Base-by-base conservation (phyloP, 306 rosid species). In the Hippophae rhamnoides region DNA sequence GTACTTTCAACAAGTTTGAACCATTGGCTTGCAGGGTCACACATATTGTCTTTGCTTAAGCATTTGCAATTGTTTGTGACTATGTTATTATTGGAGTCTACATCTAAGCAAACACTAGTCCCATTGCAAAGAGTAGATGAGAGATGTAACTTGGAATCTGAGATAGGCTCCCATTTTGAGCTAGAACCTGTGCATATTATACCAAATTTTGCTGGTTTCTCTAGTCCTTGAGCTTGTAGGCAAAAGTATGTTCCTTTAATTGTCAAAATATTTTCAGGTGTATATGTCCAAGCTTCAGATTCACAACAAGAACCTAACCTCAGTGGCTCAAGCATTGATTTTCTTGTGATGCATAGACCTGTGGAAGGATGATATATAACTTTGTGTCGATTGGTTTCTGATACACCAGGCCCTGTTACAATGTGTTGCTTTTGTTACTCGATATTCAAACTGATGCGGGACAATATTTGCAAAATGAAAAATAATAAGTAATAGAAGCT, bases 21-120 rank as follows among this genome's bases (percentile, higher is more conserved):
- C 98, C 96, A 87, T 46, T 92, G 98, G 77, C 82, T 85, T 38
- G 43, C 78, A 0, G 96, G 96, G 74, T 87, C 86, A 13, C 98
- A 90, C 5, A 61, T 14, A 1, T 8, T 52, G 43, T 85, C 95
- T 26, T 59, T 41, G 53, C 70, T 74, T 62, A 90, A 67, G 62
- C 98, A 90, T 64, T 79, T 90, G 70, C 98, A 90, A 41, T 72
- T 62, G 64, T 72, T 87, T 47, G 96, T 85, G 65, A 87, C 73
- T 46, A 92, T 53, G 9, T 2, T 46, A 48, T 82, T 83, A 71
- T 65, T 65, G 47, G 83, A 71, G 52, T 83, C 86, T 0, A 83
- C 89, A 41, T 92, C 95, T 8, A 92, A 61, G 75, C 98, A 92
- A 44, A 81, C 85, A 7, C 51, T 9, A 26, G 90, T 46, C 7